Conservation (phyloP, 305 asterid genomes). For the Caryopteris hybrid region DNA sequence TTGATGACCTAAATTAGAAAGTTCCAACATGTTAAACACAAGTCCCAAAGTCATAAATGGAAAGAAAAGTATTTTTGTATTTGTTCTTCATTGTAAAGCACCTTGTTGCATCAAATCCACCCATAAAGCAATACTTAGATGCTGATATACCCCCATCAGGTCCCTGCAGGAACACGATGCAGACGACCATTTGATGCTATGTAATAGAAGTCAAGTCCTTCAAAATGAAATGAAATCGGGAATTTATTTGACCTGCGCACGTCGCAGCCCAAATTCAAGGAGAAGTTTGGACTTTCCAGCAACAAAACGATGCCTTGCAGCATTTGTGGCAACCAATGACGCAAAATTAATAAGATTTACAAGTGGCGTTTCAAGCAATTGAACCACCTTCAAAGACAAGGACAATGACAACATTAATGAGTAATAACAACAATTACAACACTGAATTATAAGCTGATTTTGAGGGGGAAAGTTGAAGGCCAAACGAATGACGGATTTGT, state of each 20-base stretch:
- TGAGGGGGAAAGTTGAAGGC: not conserved
- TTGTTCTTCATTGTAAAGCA: slow-evolving; percentile 22
- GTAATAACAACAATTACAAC: not conserved
- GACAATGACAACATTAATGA: slow-evolving; percentile 23
- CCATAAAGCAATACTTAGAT: slow-evolving; percentile 94
- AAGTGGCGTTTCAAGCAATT: slow-evolving; percentile 90
- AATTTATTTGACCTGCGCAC: slow-evolving; percentile 73
- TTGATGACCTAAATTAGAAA: not conserved
- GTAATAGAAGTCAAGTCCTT: slow-evolving; percentile 1
- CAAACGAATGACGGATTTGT: not conserved
- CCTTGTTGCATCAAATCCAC: slow-evolving; percentile 99
- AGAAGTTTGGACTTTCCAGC: slow-evolving; percentile 93
- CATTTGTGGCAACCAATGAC: slow-evolving; percentile 93
- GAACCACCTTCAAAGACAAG: slow-evolving; percentile 73
- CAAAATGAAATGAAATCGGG: slow-evolving; percentile 14
- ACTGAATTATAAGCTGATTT: not conserved
- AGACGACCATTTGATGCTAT: slow-evolving; percentile 10
- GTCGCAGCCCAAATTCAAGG: slow-evolving; percentile 89
- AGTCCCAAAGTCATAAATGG: not conserved
- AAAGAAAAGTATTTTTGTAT: not conserved
- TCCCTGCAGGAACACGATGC: slow-evolving; percentile 52
- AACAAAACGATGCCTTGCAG: slow-evolving; percentile 97
- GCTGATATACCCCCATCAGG: slow-evolving; percentile 99
- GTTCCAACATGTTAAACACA: not conserved
- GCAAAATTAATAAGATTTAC: slow-evolving; percentile 89